Percentiles rank a stretch among this genome's conserved stretches.
Evolutionary conservation across 192 early-diverging fungal species (phyloP).

Genomic region (Neocallimastix lanati): DNA sequence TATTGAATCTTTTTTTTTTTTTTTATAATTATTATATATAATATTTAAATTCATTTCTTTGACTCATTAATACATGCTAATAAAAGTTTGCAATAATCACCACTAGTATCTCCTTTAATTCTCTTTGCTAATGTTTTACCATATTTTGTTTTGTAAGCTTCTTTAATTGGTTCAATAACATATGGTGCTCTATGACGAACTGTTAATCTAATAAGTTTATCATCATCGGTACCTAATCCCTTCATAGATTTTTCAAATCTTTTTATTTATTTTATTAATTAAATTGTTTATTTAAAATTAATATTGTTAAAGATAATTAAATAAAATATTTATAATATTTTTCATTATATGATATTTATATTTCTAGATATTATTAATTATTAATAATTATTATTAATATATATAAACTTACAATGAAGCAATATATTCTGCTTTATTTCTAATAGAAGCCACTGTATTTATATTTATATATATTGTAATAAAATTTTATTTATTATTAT

Average conservation of each 20-base stretch:
- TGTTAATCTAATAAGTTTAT: conserved; percentile 17
- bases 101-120: conserved; percentile 16
- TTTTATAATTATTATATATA: too few species aligned
- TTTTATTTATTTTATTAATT: not conserved
- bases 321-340: conserved; percentile 4
- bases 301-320: conserved; percentile 11
- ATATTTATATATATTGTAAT: too few species aligned
- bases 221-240: conserved; percentile 24
- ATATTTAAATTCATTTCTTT: too few species aligned
- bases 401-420: not conserved
- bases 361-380: too few species aligned
- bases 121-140: conserved; percentile 8
- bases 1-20: too few species aligned
- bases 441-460: not conserved
- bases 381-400: too few species aligned
- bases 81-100: conserved; percentile 14
- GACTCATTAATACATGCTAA: conserved; percentile 5
- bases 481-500: too few species aligned
- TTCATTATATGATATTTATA: too few species aligned
- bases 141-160: conserved; percentile 10
- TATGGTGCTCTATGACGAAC: conserved; percentile 13
- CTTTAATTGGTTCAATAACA: conserved; percentile 12
- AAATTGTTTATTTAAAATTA: not conserved
- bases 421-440: not conserved
- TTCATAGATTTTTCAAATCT: conserved; percentile 26